Evolutionary conservation across 805 yeast species (phyloP).

Genomic region (Middelhovenomyces tepae): DNA sequence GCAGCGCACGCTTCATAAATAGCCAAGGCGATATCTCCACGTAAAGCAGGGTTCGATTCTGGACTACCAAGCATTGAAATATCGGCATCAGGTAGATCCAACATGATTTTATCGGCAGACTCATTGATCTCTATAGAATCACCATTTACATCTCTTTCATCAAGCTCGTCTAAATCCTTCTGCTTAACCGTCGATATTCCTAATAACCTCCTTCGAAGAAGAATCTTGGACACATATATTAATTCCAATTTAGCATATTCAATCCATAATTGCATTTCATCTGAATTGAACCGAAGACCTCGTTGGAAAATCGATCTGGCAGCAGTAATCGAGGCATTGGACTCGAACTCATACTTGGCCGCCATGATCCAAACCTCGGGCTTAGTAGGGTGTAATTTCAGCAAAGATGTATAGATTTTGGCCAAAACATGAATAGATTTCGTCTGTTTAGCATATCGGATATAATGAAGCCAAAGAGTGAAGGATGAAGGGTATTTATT

Average conservation of each 20-base stretch:
- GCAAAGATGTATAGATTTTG: constrained; percentile 63
- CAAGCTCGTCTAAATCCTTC: constrained; percentile 32
- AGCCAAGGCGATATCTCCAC: constrained; percentile 63
- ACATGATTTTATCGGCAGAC: constrained; percentile 22
- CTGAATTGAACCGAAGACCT: constrained; percentile 75
- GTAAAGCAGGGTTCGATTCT: constrained; percentile 72
- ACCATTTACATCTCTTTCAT: constrained; percentile 12
- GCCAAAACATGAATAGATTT: constrained; percentile 26
- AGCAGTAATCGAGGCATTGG: constrained; percentile 78
- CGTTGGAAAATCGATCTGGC: constrained; percentile 81
- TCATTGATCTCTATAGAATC: constrained; percentile 17
- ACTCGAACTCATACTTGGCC: constrained; percentile 87
- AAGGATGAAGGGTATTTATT: constrained; percentile 70
- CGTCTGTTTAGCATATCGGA: constrained; percentile 40
- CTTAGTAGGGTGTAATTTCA: constrained; percentile 86
- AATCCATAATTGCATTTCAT: constrained; percentile 64
- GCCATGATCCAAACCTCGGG: constrained; percentile 90
- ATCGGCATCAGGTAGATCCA: constrained; percentile 75
- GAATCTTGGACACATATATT: constrained; percentile 70
- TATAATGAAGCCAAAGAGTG: constrained; percentile 68
- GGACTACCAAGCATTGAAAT: constrained; percentile 75
- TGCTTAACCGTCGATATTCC: constrained; percentile 62
- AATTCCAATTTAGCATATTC: constrained; percentile 85
- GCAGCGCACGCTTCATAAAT: constrained; percentile 54
- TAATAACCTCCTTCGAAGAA: constrained; percentile 74